Evolutionary conservation across 108 stramenopile species (phyloP), one percentile per base, ranked within the genome.

Genomic region (Fragilariopsis cylindrus): DNA sequence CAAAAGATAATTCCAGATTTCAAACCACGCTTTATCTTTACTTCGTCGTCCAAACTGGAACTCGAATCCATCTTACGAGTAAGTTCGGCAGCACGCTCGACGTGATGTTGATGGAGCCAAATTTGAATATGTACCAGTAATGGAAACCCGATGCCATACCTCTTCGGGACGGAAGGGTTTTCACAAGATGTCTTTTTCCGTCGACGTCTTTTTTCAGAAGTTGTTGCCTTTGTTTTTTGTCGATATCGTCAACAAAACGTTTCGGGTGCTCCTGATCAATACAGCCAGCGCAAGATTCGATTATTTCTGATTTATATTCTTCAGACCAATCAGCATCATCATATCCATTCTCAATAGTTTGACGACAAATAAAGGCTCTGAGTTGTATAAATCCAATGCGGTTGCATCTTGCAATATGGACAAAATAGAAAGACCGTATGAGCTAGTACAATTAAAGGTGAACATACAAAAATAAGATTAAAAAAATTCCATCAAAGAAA

Each of bases 1-100:
- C 52, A 81, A 75, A 7, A 79, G 47, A 47, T 79, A 58, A 5
- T 53, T 47, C 70, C 70, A 79, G 9, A 79, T 69, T 21, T 43
- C 44, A 3, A 69, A 40, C 72, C 71, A 73, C 4, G 64, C 72
- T 60, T 79, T 48, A 12, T 79, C 72, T 0, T 69, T 8, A 48
- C 50, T 15, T 66, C 47, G 2, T 47, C 66, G 55, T 73, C 66
- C 43, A 79, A 12, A 54, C 65, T 15, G 7, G 57, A 13, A 69
- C 65, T 47, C 7, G 54, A 49, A 13, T 79, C 78, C 57, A 79
- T 66, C 16, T 42, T 19, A 54, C 67, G 66, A 43, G 57, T 71
- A n/a, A 73, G 52, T 52, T 60, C 60, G 4, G 50, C 57, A 48
- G 78, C 78, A 41, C 56, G 45, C n/a, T 44, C 52, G 5, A 52